phyloP scores from a whole-genome alignment of 2,329 filamentous ascomycete species.

The Colletotrichum coccodes region DNA sequence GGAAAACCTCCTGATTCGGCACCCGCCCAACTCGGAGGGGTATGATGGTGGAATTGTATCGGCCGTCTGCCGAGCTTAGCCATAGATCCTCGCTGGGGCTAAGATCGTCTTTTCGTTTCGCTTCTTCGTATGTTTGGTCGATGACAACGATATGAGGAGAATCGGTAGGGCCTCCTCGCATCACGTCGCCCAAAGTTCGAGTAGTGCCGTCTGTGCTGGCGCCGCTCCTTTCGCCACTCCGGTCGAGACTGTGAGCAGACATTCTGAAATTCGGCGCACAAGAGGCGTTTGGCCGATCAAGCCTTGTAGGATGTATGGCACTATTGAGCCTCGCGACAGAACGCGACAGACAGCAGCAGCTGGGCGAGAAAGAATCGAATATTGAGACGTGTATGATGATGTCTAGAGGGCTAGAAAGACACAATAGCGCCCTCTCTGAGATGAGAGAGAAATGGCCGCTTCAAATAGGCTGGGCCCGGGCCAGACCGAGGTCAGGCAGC shows the following conservation, averaged over 20 bases:
- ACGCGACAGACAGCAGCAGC: not conserved
- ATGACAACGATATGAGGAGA: constrained; percentile 51
- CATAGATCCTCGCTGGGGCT: constrained; percentile 58
- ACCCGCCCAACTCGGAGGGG: constrained; percentile 54
- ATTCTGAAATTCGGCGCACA: not conserved
- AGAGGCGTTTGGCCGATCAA: not conserved
- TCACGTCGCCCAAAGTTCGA: constrained; percentile 49
- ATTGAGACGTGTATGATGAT: not conserved
- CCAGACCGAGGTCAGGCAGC: constrained; percentile 31
- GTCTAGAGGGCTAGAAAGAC: not conserved
- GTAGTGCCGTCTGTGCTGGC: not conserved
- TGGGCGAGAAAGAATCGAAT: not conserved
- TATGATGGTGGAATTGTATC: constrained; percentile 57
- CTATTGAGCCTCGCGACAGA: not conserved
- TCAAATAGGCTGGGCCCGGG: constrained; percentile 27
- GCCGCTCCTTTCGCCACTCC: not conserved
- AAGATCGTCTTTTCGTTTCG: constrained; percentile 43
- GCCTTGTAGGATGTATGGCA: not conserved
- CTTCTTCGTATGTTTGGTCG: constrained; percentile 44
- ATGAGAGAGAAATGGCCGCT: constrained; percentile 7
- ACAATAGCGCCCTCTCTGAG: not conserved
- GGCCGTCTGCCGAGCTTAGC: constrained; percentile 59
- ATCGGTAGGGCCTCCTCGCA: constrained; percentile 50
- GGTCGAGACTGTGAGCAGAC: constrained; percentile 5
- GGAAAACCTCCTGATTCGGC: constrained; percentile 55